Percentiles rank a stretch among this genome's conserved stretches.
phyloP scores from a whole-genome alignment of 345 rosid species.

The Eucalyptus erythrocorys region DNA sequence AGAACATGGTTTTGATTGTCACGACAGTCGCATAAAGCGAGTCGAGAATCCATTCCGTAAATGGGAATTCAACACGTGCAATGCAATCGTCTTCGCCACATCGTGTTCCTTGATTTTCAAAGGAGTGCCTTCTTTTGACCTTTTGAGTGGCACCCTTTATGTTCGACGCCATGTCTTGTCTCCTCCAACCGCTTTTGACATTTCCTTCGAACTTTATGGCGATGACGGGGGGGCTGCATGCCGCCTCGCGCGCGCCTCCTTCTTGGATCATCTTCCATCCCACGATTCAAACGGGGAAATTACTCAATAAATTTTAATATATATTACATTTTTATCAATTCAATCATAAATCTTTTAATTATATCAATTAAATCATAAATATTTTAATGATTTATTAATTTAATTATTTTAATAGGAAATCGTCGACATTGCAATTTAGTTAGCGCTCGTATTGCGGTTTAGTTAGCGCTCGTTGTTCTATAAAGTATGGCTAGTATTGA shows the following conservation, averaged over 20 bases:
- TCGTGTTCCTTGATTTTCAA: rapidly evolving
- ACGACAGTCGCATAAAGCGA: background rate
- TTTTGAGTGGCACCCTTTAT: rapidly evolving
- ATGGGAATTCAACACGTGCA: background rate
- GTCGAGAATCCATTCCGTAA: background rate
- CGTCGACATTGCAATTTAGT: rapidly evolving
- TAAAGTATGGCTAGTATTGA: rapidly evolving
- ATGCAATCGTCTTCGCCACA: background rate
- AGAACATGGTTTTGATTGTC: too few species aligned
- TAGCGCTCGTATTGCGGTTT: too few species aligned
- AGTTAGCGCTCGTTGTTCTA: rapidly evolving
- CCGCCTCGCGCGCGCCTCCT: background rate
- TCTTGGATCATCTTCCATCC: background rate
- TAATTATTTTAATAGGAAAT: too few species aligned
- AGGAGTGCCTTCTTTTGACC: background rate
- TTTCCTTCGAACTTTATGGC: background rate
- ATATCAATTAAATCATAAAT: rapidly evolving
- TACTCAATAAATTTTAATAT: too few species aligned
- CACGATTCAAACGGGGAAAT: too few species aligned
- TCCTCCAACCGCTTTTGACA: background rate
- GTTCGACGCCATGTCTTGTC: background rate
- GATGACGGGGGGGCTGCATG: background rate
- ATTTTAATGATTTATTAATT: too few species aligned
- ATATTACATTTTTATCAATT: too few species aligned
- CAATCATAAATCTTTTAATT: rapidly evolving